These are phyloP conservation scores for Gypsophila paniculata DNA, from an alignment of 179 eudicot genomes.

Conservation along the genomic window DNA sequence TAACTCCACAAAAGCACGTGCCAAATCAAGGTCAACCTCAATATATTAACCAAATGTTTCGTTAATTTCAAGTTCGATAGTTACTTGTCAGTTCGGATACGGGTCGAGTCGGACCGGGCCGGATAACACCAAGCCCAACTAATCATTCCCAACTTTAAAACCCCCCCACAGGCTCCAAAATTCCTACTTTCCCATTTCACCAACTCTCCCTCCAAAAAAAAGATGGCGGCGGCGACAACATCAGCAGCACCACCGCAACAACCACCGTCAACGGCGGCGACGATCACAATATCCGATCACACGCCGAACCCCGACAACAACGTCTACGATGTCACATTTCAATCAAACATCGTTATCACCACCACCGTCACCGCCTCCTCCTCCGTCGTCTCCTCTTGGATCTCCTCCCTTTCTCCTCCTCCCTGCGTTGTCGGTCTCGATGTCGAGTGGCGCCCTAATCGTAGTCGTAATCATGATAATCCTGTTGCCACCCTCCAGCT, in stretches of 20 bases:
- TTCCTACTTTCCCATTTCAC: slow-evolving; percentile 3
- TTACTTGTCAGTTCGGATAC: too few relatives aligned
- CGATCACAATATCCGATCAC: slow-evolving; percentile 19
- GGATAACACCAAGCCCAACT: too few relatives aligned
- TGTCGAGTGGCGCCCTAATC: slow-evolving; percentile 53
- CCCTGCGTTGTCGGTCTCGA: slow-evolving; percentile 46
- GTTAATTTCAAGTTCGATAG: too few relatives aligned
- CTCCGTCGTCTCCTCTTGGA: slow-evolving; percentile 31
- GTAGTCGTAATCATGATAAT: slow-evolving; percentile 9
- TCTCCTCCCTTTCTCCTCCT: slow-evolving; percentile 18
- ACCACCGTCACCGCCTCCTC: slow-evolving; percentile 35
- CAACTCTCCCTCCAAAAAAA: neutral
- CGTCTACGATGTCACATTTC: slow-evolving; percentile 26
- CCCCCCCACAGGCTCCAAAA: too few relatives aligned
- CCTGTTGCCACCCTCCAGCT: slow-evolving; percentile 55
- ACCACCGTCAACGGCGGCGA: neutral
- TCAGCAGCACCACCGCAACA: too few relatives aligned
- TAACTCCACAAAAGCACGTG: too few relatives aligned
- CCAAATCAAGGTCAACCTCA: too few relatives aligned
- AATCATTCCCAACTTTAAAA: too few relatives aligned
- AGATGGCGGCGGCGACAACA: slow-evolving; percentile 8
- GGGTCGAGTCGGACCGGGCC: too few relatives aligned
- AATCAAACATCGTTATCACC: slow-evolving; percentile 14
- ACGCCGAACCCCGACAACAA: slow-evolving; percentile 19
- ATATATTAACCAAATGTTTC: too few relatives aligned